Percentiles rank a stretch among this genome's conserved stretches.
phyloP scores from a whole-genome alignment of 495 filamentous ascomycete genomes.

The Parmelia sp. region DNA sequence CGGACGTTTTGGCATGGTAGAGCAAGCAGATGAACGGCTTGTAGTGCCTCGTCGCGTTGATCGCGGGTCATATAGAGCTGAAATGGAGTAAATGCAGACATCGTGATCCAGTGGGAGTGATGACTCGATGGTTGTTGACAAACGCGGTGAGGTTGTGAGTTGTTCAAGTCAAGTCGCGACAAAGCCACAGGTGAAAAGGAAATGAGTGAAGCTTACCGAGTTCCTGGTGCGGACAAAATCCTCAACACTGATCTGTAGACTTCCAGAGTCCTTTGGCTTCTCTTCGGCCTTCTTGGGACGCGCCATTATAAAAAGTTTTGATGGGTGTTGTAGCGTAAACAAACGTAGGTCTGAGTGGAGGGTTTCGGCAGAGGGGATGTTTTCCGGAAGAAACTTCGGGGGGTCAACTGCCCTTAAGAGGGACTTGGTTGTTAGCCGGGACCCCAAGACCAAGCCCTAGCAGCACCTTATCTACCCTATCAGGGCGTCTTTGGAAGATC shows the following conservation, averaged over 20 bases:
- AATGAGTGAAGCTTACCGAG: conserved; percentile 45
- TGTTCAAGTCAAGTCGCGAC: conserved; percentile 22
- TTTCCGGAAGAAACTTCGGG: conserved; percentile 12
- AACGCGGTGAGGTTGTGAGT: conserved; percentile 26
- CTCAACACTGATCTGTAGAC: conserved; percentile 47
- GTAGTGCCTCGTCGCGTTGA: conserved; percentile 18
- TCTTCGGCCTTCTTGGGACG: conserved; percentile 45
- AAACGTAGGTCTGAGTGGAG: conserved; percentile 8
- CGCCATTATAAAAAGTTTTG: conserved; percentile 32
- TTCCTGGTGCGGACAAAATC: conserved; percentile 60
- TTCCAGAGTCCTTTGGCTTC: conserved; percentile 35
- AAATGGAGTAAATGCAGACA: conserved; percentile 2
- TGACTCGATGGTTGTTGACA: conserved; percentile 10
- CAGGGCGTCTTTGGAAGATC: conserved; percentile 5
- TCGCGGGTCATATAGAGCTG: conserved; percentile 14
- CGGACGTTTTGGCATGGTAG: conserved; percentile 19
- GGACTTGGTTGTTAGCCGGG: not conserved
- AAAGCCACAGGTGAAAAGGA: conserved; percentile 24
- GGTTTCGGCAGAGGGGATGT: conserved; percentile 10
- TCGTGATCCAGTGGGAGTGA: not conserved
- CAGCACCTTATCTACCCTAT: conserved; percentile 10
- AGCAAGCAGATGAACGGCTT: conserved; percentile 17
- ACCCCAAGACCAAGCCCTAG: conserved; percentile 3
- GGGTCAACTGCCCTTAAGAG: conserved; percentile 17
- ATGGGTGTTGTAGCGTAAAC: conserved; percentile 3